phyloP scores from a whole-genome alignment of 2,329 filamentous ascomycete genomes.

The Colletotrichum sp. region DNA sequence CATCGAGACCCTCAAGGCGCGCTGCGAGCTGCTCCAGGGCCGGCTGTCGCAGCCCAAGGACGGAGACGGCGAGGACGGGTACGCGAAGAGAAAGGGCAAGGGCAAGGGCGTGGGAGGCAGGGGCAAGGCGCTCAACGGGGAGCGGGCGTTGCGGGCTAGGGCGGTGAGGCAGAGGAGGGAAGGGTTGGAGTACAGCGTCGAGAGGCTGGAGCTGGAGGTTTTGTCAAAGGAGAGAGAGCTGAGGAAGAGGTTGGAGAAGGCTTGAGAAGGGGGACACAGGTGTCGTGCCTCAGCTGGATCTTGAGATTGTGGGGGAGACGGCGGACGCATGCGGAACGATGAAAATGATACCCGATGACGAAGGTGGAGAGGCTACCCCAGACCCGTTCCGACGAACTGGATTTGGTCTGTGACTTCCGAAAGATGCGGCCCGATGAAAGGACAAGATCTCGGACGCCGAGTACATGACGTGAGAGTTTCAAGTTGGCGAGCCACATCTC shows the following conservation, averaged over 20 bases:
- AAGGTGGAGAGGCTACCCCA: neutral
- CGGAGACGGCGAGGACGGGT: conserved; percentile 12
- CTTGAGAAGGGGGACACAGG: conserved; percentile 22
- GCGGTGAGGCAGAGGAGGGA: conserved; percentile 83
- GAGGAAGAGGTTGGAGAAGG: conserved; percentile 51
- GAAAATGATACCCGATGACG: conserved; percentile 10
- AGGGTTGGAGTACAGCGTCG: conserved; percentile 83
- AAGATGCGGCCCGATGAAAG: neutral
- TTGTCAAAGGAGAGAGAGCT: conserved; percentile 72
- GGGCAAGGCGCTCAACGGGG: conserved; percentile 52
- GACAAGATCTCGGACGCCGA: neutral
- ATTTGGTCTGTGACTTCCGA: neutral
- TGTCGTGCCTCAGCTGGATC: neutral
- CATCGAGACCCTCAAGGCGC: conserved; percentile 83
- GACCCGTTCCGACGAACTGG: neutral
- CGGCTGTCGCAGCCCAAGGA: conserved; percentile 43
- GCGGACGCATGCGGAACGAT: neutral
- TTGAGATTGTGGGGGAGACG: neutral
- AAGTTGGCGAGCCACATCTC: neutral
- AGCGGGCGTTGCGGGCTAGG: conserved; percentile 55
- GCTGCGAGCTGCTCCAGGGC: conserved; percentile 83
- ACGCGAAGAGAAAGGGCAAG: conserved; percentile 25
- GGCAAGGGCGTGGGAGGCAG: conserved; percentile 17
- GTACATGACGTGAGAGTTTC: neutral
- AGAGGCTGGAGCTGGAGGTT: conserved; percentile 85